phyloP scores from a whole-genome alignment of 2,329 filamentous ascomycete genomes.

The Venturia pyrina region DNA sequence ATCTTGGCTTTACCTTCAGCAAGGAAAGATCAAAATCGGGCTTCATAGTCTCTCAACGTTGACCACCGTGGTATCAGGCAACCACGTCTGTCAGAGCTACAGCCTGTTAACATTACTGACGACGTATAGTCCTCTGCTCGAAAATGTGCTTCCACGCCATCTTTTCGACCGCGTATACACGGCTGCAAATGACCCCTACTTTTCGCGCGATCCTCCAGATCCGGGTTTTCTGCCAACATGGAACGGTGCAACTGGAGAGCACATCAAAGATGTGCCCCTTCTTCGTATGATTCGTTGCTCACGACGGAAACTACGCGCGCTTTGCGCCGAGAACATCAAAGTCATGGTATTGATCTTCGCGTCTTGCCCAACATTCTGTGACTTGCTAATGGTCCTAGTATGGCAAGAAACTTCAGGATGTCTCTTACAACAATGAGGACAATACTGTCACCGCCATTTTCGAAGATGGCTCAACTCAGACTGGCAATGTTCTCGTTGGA shows the following conservation, averaged over 20 bases:
- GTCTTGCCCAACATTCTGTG: background rate
- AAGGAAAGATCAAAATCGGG: too few relatives aligned
- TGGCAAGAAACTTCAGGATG: conserved; percentile 28
- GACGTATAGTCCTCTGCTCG: conserved; percentile 1
- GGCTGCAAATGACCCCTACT: conserved; percentile 8
- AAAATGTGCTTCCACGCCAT: background rate
- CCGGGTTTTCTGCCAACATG: conserved; percentile 4
- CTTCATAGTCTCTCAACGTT: too few relatives aligned
- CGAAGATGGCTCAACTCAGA: conserved; percentile 21
- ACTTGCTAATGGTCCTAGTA: conserved; percentile 16
- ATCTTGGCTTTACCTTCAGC: too few relatives aligned
- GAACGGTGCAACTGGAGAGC: conserved; percentile 24
- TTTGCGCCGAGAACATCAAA: conserved; percentile 26
- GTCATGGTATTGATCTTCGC: conserved; percentile 17
- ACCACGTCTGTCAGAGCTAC: too few relatives aligned
- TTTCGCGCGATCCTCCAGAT: conserved; percentile 4
- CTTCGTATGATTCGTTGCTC: conserved; percentile 26
- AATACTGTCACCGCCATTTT: conserved; percentile 22
- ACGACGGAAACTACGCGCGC: conserved; percentile 27
- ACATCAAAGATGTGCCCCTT: conserved; percentile 16
- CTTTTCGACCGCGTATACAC: conserved; percentile 4
- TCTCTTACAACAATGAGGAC: conserved; percentile 23
- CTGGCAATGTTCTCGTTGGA: conserved; percentile 24
- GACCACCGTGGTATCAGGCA: background rate
- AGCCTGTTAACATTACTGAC: background rate